These are phyloP conservation scores for Vitis riparia DNA, from an alignment of 164 flowering plant genomes.

Conservation along the genomic window DNA sequence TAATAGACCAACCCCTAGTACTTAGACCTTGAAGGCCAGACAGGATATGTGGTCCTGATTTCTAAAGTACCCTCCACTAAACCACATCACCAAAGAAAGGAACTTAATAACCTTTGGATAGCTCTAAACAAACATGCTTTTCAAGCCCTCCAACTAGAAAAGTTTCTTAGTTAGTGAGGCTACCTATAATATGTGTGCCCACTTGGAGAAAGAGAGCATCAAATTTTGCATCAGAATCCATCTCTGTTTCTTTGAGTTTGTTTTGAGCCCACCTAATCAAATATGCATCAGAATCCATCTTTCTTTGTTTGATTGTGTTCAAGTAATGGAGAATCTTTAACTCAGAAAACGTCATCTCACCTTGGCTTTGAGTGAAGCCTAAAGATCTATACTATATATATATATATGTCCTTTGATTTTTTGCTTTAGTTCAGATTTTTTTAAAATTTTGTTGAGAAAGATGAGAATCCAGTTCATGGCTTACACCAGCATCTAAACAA, in stretches of 20 bases:
- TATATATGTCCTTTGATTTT: slow-evolving; percentile 14
- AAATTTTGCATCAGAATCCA: slow-evolving; percentile 13
- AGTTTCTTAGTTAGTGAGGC: slow-evolving; percentile 10
- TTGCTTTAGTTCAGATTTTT: slow-evolving; percentile 8
- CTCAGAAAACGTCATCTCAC: slow-evolving; percentile 27
- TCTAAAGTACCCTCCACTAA: slow-evolving; percentile 8
- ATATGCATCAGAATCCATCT: slow-evolving; percentile 28
- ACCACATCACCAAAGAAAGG: slow-evolving; percentile 1
- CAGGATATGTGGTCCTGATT: slow-evolving; percentile 18
- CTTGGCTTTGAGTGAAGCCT: slow-evolving; percentile 32
- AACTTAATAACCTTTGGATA: slow-evolving; percentile 22
- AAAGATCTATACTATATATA: slow-evolving; percentile 14
- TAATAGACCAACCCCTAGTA: not conserved
- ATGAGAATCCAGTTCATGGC: slow-evolving; percentile 52
- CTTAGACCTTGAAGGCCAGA: not conserved
- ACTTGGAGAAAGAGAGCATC: slow-evolving; percentile 8
- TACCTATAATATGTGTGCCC: slow-evolving; percentile 12
- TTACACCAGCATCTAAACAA: slow-evolving; percentile 28
- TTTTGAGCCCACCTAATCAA: slow-evolving; percentile 3
- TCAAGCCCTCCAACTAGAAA: slow-evolving; percentile 12
- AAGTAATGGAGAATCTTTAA: slow-evolving; percentile 22
- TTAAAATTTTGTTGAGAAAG: slow-evolving; percentile 26
- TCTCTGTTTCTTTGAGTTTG: not conserved
- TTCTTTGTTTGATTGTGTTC: slow-evolving; percentile 16
- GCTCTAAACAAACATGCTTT: slow-evolving; percentile 24